A percentile compares a stretch with the other conserved stretches of the same genome.
Evolutionary conservation across 257 asterid genomes (phyloP).

Genomic region (Marsdenia floribunda): DNA sequence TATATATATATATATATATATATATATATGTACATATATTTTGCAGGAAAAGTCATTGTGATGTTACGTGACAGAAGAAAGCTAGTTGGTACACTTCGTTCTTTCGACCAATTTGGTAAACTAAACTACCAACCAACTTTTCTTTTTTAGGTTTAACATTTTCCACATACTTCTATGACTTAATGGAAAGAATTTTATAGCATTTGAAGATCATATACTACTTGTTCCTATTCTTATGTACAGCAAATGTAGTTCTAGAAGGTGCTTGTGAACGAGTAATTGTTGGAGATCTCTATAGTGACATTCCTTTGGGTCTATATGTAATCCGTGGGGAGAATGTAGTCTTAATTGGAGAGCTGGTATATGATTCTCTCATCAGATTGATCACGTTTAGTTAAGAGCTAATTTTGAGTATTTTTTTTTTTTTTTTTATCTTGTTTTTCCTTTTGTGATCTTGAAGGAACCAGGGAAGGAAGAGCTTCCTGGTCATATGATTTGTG

Average conservation of each 20-base stretch:
- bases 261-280: conserved; percentile 24
- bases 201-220: not conserved
- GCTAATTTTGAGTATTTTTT: not conserved
- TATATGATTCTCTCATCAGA: conserved; percentile 3
- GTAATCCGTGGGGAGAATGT: conserved; percentile 34
- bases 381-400: not conserved
- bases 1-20: too few relatives aligned
- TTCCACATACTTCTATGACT: not conserved
- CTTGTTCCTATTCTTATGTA: not conserved
- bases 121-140: not conserved
- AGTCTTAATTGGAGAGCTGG: conserved; percentile 31
- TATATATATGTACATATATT: too few relatives aligned
- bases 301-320: conserved; percentile 24
- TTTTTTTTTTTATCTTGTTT: not conserved
- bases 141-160: not conserved
- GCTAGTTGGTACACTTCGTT: conserved; percentile 22
- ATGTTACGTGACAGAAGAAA: conserved; percentile 24
- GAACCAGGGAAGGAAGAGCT: conserved; percentile 12
- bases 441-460: conserved; percentile 3
- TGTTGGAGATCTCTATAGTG: conserved; percentile 22
- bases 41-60: conserved; percentile 18
- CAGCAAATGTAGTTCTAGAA: conserved; percentile 36
- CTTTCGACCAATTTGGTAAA: conserved; percentile 30
- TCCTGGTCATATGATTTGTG: conserved; percentile 16
- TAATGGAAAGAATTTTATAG: too few relatives aligned